A percentile compares a stretch with the other conserved stretches of the same genome.
These are phyloP conservation scores for Zoysia pacifica DNA, from an alignment of 176 grass and related monocot species.

Conservation along the genomic window DNA sequence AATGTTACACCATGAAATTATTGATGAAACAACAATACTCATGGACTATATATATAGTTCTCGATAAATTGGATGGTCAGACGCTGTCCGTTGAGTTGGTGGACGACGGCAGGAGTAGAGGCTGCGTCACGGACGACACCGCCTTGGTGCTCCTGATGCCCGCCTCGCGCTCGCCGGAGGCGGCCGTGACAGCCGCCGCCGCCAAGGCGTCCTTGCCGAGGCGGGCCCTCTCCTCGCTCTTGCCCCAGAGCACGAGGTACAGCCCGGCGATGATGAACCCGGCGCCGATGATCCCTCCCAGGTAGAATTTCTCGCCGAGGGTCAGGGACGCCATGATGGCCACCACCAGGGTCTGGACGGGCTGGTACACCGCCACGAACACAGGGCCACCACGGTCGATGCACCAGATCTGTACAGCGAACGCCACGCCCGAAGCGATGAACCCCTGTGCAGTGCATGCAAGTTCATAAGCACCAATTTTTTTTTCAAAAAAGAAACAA, in stretches of 20 bases:
- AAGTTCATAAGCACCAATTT: neutral
- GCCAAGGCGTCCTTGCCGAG: slow-evolving; percentile 29
- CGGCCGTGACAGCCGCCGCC: neutral
- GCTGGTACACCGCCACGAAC: slow-evolving; percentile 98
- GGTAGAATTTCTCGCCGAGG: slow-evolving; percentile 84
- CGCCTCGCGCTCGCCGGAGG: slow-evolving; percentile 13
- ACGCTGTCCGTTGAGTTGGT: slow-evolving; percentile 54
- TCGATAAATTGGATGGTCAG: slow-evolving; percentile 37
- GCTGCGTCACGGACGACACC: slow-evolving; percentile 59
- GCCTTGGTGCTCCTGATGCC: neutral
- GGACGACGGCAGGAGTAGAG: slow-evolving; percentile 75
- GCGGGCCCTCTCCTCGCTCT: slow-evolving; percentile 69
- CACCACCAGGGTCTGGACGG: slow-evolving; percentile 91
- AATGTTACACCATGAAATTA: neutral
- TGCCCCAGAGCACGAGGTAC: slow-evolving; percentile 97
- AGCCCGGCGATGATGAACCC: slow-evolving; percentile 76
- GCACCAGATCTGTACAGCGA: slow-evolving; percentile 99
- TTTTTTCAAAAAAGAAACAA: too few species aligned
- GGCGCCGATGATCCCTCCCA: slow-evolving; percentile 91
- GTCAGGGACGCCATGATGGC: slow-evolving; percentile 89
- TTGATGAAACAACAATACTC: neutral
- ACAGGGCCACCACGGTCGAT: slow-evolving; percentile 90
- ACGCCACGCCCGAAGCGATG: slow-evolving; percentile 90
- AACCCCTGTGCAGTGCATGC: slow-evolving; percentile 62
- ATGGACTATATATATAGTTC: neutral